phyloP scores from a whole-genome alignment of 2,329 filamentous ascomycete genomes.

The Zarea fungicola region DNA sequence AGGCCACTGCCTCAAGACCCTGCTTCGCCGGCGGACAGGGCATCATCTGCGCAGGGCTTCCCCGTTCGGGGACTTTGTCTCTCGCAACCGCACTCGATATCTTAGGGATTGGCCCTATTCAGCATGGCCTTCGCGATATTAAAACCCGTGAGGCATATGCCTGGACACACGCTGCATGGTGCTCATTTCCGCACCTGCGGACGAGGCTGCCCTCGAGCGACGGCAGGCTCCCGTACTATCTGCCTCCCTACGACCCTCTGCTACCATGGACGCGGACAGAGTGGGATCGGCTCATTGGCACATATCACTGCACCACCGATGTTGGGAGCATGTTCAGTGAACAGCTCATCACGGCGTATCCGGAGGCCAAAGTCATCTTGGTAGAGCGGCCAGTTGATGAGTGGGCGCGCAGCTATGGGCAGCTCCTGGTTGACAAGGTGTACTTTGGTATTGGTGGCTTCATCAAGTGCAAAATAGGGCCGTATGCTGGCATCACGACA shows the following conservation, averaged over 20 bases:
- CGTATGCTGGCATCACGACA: slow-evolving; percentile 15
- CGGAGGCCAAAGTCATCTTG: slow-evolving; percentile 19
- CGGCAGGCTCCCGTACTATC: not conserved
- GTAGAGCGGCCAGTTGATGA: slow-evolving; percentile 18
- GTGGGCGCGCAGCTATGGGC: slow-evolving; percentile 18
- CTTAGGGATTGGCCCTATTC: slow-evolving; percentile 1
- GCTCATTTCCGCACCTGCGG: not conserved
- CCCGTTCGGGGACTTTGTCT: slow-evolving; percentile 1
- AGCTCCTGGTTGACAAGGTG: slow-evolving; percentile 16
- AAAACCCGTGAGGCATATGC: slow-evolving; percentile 1
- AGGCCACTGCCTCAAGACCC: not conserved
- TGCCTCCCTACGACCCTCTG: not conserved
- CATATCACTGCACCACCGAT: slow-evolving; percentile 2
- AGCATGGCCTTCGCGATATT: not conserved
- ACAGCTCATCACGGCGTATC: slow-evolving; percentile 14
- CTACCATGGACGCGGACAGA: slow-evolving; percentile 2
- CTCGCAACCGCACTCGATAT: slow-evolving; percentile 3
- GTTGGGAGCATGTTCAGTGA: slow-evolving; percentile 5
- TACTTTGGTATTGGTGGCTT: slow-evolving; percentile 9
- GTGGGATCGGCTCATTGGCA: slow-evolving; percentile 2
- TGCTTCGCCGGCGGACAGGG: slow-evolving; percentile 1
- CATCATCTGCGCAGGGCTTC: slow-evolving; percentile 9
- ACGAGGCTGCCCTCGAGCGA: not conserved
- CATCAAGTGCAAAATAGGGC: slow-evolving; percentile 14
- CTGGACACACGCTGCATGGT: slow-evolving; percentile 8